Base-by-base conservation (phyloP, 1,284 basidiomycete genomes). In the Bondarzewia mesenterica region DNA sequence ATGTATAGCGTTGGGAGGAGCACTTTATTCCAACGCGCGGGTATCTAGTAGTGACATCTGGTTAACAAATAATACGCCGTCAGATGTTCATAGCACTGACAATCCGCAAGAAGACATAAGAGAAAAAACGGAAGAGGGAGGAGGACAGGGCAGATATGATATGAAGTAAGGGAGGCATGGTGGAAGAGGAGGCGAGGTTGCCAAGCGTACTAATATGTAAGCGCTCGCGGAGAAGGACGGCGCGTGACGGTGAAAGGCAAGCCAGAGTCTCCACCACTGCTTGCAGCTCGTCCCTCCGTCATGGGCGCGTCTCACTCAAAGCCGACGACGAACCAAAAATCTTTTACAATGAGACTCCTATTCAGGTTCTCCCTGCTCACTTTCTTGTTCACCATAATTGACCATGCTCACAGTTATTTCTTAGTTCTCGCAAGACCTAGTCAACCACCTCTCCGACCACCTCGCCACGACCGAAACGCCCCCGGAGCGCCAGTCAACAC, bases 381-480 rank as follows among this genome's bases (percentile, higher is more conserved):
- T 10, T 40, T 39, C 42, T 45, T 49, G 18, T 38, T 32, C 42
- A 43, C 27, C 37, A 21, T 44, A n/a, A 50, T 49, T 53, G 40
- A 46, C 42, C 1, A 47, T 20, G 41, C 16, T 20, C 15, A 7
- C 20, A 21, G 40, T 25, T 46, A 52, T 32, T 39, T 23, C 22
- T 23, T 57, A 89, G 87, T 85, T 90, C 65, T 86, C 85, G 25
- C 75, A 75, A 49, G 80, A 84, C 64, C 78, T 90, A 51, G 79
- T 89, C 57, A 78, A 83, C 69, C 78, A 82, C 48, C 80, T 90
- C 50, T 71, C 80, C n/a, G 80, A 86, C 64, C 70, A 74, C 50
- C 61, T 75, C 37, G 73, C 75, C 38, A 71, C 80, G 2, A 66
- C 83, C 3, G 71, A 73, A 41, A 77, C 78, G 4, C 70, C 77